Base-by-base conservation (phyloP, 164 flowering plant species). In the Litsea cubeba region DNA sequence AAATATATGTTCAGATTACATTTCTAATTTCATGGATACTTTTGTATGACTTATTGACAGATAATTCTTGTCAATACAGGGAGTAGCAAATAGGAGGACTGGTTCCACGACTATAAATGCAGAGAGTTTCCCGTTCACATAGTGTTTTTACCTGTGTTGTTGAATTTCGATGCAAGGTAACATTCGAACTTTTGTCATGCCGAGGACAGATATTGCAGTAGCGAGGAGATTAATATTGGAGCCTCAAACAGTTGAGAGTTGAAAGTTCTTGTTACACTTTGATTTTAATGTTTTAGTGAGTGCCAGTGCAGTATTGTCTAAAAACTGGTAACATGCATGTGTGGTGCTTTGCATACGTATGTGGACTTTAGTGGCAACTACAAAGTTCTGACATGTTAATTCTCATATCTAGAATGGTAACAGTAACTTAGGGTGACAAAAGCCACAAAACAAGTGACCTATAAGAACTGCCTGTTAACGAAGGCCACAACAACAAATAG, bases 91-190 rank as follows among this genome's bases (percentile, higher is more conserved):
- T 78, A 85, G 97, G 76, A 92, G 91, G 78, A 92, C 86, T 23
- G 96, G 98, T 69, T 87, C 97, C 75, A 95, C 99, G 46, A 87
- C 94, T 72, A 85, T 93, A 50, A 95, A 95, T 86, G 87, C 97
- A 62, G 98, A 95, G 78, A 95, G 99, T 82, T 95, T n/a, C 99
- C 8, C 90, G 99, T 22, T 95, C 99, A 70, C 99, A 95, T 74
- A 89, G 98, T 85, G 99, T 95, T 69, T 95, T 95, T 71, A 95
- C 98, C 54, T 95, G 99, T 82, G 89, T 92, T 78, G 91, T 95
- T 76, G 98, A 95, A 79, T 93, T 97, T 62, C 88, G 89, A 51
- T 86, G 91, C 89, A 93, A 93, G 99, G 99, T 95, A 82, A 50
- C n/a, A 75, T 22, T 71, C 35, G 23, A 26, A 8, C 7, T 15